phyloP scores from a whole-genome alignment of 805 yeast species.

The Candida ficus region DNA sequence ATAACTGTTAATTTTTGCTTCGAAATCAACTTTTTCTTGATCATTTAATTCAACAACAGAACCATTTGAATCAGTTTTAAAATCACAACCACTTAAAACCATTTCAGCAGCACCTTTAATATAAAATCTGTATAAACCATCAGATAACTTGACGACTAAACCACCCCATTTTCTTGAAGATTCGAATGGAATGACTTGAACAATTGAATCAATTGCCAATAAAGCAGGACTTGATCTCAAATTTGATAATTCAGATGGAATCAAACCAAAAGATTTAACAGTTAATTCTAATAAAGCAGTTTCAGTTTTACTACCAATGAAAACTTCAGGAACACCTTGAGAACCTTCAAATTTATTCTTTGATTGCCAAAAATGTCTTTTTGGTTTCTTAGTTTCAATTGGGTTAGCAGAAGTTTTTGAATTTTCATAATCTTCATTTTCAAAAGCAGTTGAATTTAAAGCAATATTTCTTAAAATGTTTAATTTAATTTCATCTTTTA shows the following conservation, averaged over 20 bases:
- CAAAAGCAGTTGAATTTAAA: slow-evolving; percentile 88
- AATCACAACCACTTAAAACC: slow-evolving; percentile 56
- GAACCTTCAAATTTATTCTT: slow-evolving; percentile 5
- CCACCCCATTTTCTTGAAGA: slow-evolving; percentile 93
- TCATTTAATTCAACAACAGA: slow-evolving; percentile 24
- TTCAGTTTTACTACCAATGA: slow-evolving; percentile 92
- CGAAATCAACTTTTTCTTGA: slow-evolving; percentile 26
- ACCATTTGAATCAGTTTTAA: slow-evolving; percentile 30
- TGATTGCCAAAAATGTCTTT: slow-evolving; percentile 17
- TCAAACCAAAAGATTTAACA: slow-evolving; percentile 45
- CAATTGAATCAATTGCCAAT: slow-evolving; percentile 37
- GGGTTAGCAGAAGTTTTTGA: slow-evolving; percentile 24
- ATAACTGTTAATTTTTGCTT: slow-evolving; percentile 43
- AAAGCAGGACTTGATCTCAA: slow-evolving; percentile 33
- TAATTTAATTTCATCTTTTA: slow-evolving; percentile 9
- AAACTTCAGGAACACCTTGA: slow-evolving; percentile 42
- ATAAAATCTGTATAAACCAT: slow-evolving; percentile 47
- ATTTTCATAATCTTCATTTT: slow-evolving; percentile 37
- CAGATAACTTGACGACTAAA: slow-evolving; percentile 50
- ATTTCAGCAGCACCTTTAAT: slow-evolving; percentile 96
- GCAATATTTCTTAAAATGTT: slow-evolving; percentile 52
- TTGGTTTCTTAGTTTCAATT: slow-evolving; percentile 16
- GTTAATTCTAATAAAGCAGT: slow-evolving; percentile 78
- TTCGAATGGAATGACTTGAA: slow-evolving; percentile 84
- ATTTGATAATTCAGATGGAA: slow-evolving; percentile 39